Percentiles rank a stretch among this genome's conserved stretches.
phyloP scores from a whole-genome alignment of 148 eudicot species.

The Rhododendron kiyosumense region DNA sequence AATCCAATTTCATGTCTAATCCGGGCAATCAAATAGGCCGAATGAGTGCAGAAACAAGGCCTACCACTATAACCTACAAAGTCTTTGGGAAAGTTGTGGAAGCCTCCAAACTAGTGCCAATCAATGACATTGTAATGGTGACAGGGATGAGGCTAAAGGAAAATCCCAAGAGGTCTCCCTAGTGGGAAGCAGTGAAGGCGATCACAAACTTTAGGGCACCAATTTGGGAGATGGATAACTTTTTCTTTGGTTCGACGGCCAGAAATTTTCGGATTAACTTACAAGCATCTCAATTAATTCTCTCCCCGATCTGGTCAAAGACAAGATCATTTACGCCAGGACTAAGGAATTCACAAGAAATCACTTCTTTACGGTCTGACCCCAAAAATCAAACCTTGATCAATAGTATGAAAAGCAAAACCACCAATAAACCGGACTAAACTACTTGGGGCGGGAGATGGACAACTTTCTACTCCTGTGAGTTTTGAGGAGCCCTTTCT shows the following conservation, averaged over 20 bases:
- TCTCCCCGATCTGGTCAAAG: neutral
- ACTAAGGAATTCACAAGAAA: too few species aligned
- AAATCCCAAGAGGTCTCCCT: neutral
- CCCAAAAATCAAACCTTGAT: too few species aligned
- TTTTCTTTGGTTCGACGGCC: too few species aligned
- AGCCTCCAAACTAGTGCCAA: neutral
- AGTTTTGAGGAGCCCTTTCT: neutral
- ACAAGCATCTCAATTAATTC: too few species aligned
- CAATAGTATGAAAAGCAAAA: too few species aligned
- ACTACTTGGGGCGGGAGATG: too few species aligned
- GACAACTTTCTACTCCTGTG: too few species aligned
- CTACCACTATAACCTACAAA: neutral
- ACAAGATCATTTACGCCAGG: too few species aligned
- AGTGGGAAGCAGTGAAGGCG: neutral
- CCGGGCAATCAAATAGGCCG: neutral
- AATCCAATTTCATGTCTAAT: neutral
- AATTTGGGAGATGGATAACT: neutral
- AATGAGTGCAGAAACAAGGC: neutral
- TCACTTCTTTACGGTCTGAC: too few species aligned
- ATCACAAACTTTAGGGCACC: neutral
- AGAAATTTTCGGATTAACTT: neutral
- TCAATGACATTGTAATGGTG: neutral
- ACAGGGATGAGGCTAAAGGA: neutral
- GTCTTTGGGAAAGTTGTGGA: neutral
- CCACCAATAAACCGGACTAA: neutral